phyloP scores from a whole-genome alignment of 2,329 filamentous ascomycete genomes.

The Alternaria sp. region DNA sequence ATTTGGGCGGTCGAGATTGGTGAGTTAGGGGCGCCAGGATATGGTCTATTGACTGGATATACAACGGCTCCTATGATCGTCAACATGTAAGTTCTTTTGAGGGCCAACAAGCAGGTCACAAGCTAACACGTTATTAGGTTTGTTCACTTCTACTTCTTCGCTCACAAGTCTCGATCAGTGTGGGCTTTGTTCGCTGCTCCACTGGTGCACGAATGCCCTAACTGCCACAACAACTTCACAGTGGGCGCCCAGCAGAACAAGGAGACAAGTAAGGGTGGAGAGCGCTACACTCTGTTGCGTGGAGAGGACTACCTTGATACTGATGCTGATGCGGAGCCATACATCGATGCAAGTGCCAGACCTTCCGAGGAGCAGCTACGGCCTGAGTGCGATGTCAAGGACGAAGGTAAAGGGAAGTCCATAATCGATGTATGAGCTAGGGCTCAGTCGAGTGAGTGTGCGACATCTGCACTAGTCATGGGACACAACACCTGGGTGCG shows the following conservation, averaged over 20 bases:
- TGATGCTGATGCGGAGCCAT: slow-evolving; percentile 25
- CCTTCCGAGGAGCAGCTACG: slow-evolving; percentile 15
- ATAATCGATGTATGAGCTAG: slow-evolving; percentile 16
- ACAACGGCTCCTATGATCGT: slow-evolving; percentile 30
- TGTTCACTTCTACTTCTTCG: slow-evolving; percentile 21
- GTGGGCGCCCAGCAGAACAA: neutral
- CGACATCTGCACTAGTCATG: neutral
- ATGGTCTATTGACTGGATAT: slow-evolving; percentile 26
- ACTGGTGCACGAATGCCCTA: slow-evolving; percentile 24
- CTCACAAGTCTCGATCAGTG: slow-evolving; percentile 11
- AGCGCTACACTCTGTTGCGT: slow-evolving; percentile 28
- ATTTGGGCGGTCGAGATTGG: slow-evolving; percentile 24
- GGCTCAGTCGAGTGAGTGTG: neutral
- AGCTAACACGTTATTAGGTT: slow-evolving; percentile 14
- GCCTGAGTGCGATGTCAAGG: slow-evolving; percentile 16
- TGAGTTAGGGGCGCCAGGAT: slow-evolving; percentile 6
- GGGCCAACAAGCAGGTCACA: neutral
- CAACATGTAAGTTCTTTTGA: slow-evolving; percentile 22
- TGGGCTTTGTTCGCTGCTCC: neutral
- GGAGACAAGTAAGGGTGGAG: slow-evolving; percentile 12
- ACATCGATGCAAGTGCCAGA: slow-evolving; percentile 11
- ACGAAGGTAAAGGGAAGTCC: slow-evolving; percentile 19
- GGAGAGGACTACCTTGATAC: slow-evolving; percentile 29
- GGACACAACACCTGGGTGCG: neutral
- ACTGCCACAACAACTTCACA: slow-evolving; percentile 24